Conservation (phyloP, 1,284 basidiomycete genomes). For the Pseudozyma sp. region DNA sequence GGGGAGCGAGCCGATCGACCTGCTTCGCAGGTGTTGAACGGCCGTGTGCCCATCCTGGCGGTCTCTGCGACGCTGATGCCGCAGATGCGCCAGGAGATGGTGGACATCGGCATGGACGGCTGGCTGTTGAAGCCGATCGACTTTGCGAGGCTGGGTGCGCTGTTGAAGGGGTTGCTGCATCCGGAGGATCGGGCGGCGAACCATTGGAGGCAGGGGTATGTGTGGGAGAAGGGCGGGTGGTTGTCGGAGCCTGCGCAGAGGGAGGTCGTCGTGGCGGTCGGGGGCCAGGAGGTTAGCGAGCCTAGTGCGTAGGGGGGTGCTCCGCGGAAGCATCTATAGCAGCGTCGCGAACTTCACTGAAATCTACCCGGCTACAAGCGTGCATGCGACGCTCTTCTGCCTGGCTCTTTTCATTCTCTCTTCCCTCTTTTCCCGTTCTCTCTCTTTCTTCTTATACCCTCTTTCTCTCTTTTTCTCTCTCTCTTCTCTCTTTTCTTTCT, state of each 20-base stretch:
- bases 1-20: constrained; percentile 50
- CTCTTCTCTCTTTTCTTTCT: constrained; percentile 4
- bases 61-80: constrained; percentile 83
- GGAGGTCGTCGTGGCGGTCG: constrained; percentile 16
- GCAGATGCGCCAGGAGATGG: constrained; percentile 75
- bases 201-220: constrained; percentile 55
- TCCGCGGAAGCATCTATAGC: constrained; percentile 21
- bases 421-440: neutral
- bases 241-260: constrained; percentile 52
- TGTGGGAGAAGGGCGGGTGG: constrained; percentile 66
- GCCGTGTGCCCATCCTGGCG: constrained; percentile 82
- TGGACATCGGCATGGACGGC: constrained; percentile 78
- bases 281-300: constrained; percentile 7
- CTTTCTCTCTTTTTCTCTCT: constrained; percentile 14
- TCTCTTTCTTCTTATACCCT: neutral
- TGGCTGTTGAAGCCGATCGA: constrained; percentile 89
- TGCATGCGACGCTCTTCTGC: no score
- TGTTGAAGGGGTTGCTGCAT: constrained; percentile 57
- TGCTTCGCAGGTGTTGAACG: constrained; percentile 73
- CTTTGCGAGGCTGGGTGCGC: constrained; percentile 71
- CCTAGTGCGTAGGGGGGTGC: constrained; percentile 23
- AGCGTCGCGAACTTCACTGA: constrained; percentile 3
- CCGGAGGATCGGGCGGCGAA: constrained; percentile 46
- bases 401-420: constrained; percentile 3
- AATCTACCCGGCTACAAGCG: no score